Evolutionary conservation across 2,329 filamentous ascomycete species (phyloP), one percentile per base, ranked within the genome.

Genomic region (Cordyceps fumosorosea): DNA sequence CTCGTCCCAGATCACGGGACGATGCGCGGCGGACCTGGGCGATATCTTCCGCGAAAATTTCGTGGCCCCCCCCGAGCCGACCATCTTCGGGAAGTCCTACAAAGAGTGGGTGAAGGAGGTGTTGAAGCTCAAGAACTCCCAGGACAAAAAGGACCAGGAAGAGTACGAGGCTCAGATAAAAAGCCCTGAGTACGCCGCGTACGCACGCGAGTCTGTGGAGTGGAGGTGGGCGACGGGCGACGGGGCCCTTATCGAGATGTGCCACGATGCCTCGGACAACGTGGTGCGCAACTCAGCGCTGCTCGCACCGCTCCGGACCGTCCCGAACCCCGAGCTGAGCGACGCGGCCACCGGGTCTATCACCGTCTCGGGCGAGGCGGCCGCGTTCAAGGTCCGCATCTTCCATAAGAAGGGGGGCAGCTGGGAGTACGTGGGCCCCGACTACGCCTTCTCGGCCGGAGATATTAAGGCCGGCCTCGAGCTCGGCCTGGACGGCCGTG

Each of bases 251-350:
- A 37, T 54, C 5, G 32, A 32, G 42, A 18, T 51, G 42, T 76
- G 73, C 54, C 67, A 76, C 62, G 74, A 77, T 26, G 75, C 74
- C 1, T 69, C 68, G 0, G 74, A 69, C 20, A 52, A 76, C 18
- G 34, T 71, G 0, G 72, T 71, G 37, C 66, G 69, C 3, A 66
- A 71, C 2, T 65, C 73, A 0, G 63, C 69, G 40, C 71, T 68
- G 7, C 58, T 75, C 10, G 74, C 73, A 3, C 71, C 73, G 0
- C 42, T 77, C 1, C 61, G 64, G 16, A 75, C 73, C 0, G 61
- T 74, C 0, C 73, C 74, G 0, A 53, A 72, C 0, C 24, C 26
- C 0, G 45, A 60, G 0, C 56, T 70, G 4, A 58, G 67, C 0
- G 55, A 65, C 1, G 54, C 59, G 3, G 69, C 66, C 0, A 66